Evolutionary conservation across 2,329 filamentous ascomycete species (phyloP), one percentile per base, ranked within the genome.

Genomic region (Nemania sp.): DNA sequence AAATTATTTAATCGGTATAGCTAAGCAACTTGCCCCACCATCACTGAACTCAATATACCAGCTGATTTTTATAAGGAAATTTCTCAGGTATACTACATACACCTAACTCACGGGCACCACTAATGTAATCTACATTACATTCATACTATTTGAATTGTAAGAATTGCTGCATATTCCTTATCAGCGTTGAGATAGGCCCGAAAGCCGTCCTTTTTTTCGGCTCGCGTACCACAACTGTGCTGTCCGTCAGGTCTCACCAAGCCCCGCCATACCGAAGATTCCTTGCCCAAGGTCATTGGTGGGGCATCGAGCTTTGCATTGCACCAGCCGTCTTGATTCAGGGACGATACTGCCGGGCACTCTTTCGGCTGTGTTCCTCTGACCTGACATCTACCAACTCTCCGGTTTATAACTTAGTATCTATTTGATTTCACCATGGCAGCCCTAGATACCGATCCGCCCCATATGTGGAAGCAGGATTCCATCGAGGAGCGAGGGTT

Each of bases 401-500:
- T 27, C 18, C 26, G 35, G 2, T 20, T 35, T 55, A 55, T 24
- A 11, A 45, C 38, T 18, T 35, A 20, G 5, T 18, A 22, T 22
- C 47, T 52, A 20, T 29, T 29, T 32, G 13, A 32, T 58, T 5
- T 38, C 56, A 51, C 26, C 57, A 77, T 77, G 75, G 72, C 69
- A 56, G 69, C 74, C 4, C 66, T 73, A 29, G 74, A 77, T 54
- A 65, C 67, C 41, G 75, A 76, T 47, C 69, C 72, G 22, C 56
- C 70, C 26, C 74, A 74, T 38, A 68, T 74, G 68, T 78, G 79
- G 77, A 73, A 74, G 70, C 41, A 77, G 63, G 81, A 88, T 76
- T 86, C 86, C 43, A 88, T 90, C 74, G 89, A 91, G 78, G 89
- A 91, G 80, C 83, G 88, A 67, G 86, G 83, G 76, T 90, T 91